Evolutionary conservation across 2,329 filamentous ascomycete species (phyloP).

Genomic region (Stachybotrys echinatus): DNA sequence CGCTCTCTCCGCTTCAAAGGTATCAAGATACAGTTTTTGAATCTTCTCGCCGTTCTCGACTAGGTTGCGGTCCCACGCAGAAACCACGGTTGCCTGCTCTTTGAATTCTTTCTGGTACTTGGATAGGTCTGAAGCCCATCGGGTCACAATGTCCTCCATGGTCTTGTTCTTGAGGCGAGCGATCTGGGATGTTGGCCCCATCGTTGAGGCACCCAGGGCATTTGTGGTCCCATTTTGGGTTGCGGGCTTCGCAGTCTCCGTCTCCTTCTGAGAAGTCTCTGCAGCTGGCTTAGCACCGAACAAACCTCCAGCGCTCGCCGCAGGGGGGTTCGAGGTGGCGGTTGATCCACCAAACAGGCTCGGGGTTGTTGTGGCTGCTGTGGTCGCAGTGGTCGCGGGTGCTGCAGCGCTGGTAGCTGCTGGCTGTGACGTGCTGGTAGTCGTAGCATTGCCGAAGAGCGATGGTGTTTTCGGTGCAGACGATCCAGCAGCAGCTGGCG

Average conservation of each 20-base stretch:
- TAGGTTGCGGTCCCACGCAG: constrained; percentile 84
- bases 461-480: constrained; percentile 9
- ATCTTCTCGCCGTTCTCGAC: constrained; percentile 96
- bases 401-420: constrained; percentile 7
- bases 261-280: constrained; percentile 15
- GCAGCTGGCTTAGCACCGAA: constrained; percentile 28
- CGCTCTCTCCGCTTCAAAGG: constrained; percentile 88
- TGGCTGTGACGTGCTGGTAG: constrained; percentile 19
- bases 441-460: constrained; percentile 16
- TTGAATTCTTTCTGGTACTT: constrained; percentile 98
- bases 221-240: constrained; percentile 26
- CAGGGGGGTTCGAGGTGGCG: constrained; percentile 14
- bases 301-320: constrained; percentile 23
- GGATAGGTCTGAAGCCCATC: constrained; percentile 90
- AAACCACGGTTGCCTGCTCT: constrained; percentile 79
- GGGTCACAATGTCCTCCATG: constrained; percentile 97
- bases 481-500: constrained; percentile 9
- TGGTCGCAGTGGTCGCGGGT: constrained; percentile 20
- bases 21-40: constrained; percentile 84
- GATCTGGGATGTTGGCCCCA: constrained; percentile 75
- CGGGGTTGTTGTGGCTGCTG: constrained; percentile 18
- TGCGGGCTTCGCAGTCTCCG: constrained; percentile 22
- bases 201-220: constrained; percentile 65
- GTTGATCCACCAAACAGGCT: constrained; percentile 12
- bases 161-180: constrained; percentile 96